A percentile compares a stretch with the other conserved stretches of the same genome.
These are phyloP conservation scores for Megacollybia marginata DNA, from an alignment of 768 basidiomycete species.

Conservation along the genomic window DNA sequence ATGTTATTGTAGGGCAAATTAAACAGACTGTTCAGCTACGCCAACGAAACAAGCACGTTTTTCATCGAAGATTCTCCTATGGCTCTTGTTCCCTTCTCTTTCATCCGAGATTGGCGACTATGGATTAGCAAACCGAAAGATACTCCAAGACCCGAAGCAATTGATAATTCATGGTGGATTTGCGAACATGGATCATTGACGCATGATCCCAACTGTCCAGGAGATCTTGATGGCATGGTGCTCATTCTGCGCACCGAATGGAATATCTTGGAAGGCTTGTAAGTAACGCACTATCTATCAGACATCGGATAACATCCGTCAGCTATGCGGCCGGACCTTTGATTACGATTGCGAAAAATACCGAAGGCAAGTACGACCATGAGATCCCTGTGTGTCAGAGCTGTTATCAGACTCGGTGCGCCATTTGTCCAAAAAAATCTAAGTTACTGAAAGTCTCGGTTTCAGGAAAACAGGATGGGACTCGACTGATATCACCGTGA, in stretches of 20 bases:
- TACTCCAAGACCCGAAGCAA: conserved; percentile 43
- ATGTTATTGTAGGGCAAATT: too few relatives aligned
- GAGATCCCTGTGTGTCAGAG: conserved; percentile 49
- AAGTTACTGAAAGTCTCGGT: conserved; percentile 3
- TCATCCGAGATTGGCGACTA: conserved; percentile 59
- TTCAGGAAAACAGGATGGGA: conserved; percentile 50
- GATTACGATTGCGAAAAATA: conserved; percentile 38
- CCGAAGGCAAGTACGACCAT: conserved; percentile 33
- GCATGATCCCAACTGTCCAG: conserved; percentile 57
- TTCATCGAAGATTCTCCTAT: conserved; percentile 42
- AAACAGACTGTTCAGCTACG: too few relatives aligned
- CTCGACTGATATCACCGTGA: conserved; percentile 55
- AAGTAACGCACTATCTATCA: conserved; percentile 16
- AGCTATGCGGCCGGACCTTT: conserved; percentile 56
- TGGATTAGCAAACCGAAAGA: conserved; percentile 60
- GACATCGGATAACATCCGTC: background rate
- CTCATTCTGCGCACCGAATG: conserved; percentile 61
- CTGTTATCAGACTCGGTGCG: conserved; percentile 55
- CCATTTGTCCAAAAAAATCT: conserved; percentile 1
- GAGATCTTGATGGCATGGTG: conserved; percentile 52
- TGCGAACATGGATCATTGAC: conserved; percentile 60
- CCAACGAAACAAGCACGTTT: conserved; percentile 25
- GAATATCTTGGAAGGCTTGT: conserved; percentile 54
- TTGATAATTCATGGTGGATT: conserved; percentile 58
- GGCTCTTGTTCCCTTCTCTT: conserved; percentile 53